Evolutionary conservation across 179 eudicot genomes (phyloP), one percentile per base, ranked within the genome.

Genomic region (Monotropa hypopitys): DNA sequence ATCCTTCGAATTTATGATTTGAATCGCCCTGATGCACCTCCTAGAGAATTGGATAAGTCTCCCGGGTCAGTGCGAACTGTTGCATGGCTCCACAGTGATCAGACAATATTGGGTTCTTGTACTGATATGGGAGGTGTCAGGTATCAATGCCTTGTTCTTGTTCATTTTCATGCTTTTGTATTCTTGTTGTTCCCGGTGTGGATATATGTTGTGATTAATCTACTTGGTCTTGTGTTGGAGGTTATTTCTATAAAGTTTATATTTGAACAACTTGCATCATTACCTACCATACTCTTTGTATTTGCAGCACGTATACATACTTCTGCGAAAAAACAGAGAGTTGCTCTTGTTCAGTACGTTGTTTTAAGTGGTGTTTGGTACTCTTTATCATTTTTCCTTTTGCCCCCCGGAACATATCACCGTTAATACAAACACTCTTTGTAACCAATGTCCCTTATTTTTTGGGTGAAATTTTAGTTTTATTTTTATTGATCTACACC

Each of bases 1-100:
- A 79, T 86, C 69, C 90, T 94, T 67, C 97, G 97, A 38, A 88
- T 92, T 70, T 94, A 85, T 87, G 97, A 94, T 81, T 79, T 92
- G 85, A 94, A 92, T 78, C 86, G 89, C 50, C 92, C 93, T 56
- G 98, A 94, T 84, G 95, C 97, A 54, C 86, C 98, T 79, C 98
- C 98, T 6, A 88, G 89, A 82, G 98, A 94, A 86, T 88, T 91
- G 75, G 97, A 92, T 65, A 89, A 86, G 62, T 88, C 94, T 82
- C 97, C 98, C 18, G 97, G 97, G 70, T 90, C 98, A 28, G 89
- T 94, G 66, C 87, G 98, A 84, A 91, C 96, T 45, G 86, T 90
- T 84, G 87, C 92, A 38, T 92, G 95, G 97, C 97, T 92, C 63
- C 98, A 92, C 79, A 89, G 97, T 81, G 98, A 94, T 81, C 98